Percentiles rank a stretch among this genome's conserved stretches.
Conservation (phyloP, 139 green algal species). For the Coccomyxa sp. region DNA sequence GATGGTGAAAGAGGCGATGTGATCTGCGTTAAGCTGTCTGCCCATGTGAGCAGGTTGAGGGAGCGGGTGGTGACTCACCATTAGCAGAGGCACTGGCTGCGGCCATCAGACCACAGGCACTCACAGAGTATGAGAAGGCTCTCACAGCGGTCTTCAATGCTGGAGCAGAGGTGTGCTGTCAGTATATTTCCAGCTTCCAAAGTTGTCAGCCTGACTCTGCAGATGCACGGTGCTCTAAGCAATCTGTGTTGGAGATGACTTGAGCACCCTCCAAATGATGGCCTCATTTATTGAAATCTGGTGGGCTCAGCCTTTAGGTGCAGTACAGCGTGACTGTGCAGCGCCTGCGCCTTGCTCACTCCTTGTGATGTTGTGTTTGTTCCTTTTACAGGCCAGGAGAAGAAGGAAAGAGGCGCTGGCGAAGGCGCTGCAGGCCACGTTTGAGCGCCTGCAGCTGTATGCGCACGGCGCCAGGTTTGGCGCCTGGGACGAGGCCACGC, state of each 20-base stretch:
- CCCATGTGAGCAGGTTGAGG: slow-evolving; percentile 28
- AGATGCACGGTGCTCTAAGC: too few species aligned
- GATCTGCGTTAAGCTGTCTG: neutral
- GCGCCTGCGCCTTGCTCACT: neutral
- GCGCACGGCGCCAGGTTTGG: slow-evolving; percentile 47
- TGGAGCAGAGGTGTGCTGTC: slow-evolving; percentile 48
- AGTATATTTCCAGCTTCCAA: too few species aligned
- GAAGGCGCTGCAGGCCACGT: slow-evolving; percentile 10
- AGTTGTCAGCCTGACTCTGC: too few species aligned
- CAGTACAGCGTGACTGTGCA: too few species aligned
- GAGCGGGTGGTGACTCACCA: slow-evolving; percentile 31
- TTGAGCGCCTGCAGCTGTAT: slow-evolving; percentile 62
- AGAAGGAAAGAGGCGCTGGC: slow-evolving; percentile 48
- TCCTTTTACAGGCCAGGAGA: slow-evolving; percentile 24
- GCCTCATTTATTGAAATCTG: too few species aligned
- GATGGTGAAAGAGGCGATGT: slow-evolving; percentile 9
- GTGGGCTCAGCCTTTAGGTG: too few species aligned
- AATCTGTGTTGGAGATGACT: too few species aligned
- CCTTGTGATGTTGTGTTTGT: too few species aligned
- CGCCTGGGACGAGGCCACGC: slow-evolving; percentile 30
- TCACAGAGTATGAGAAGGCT: slow-evolving; percentile 56
- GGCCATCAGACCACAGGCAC: slow-evolving; percentile 42
- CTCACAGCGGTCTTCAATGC: slow-evolving; percentile 63
- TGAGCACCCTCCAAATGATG: too few species aligned
- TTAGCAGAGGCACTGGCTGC: slow-evolving; percentile 35